A percentile compares a stretch with the other conserved stretches of the same genome.
Conservation (phyloP, 2,329 filamentous ascomycete species). For the Phoma herbarum region DNA sequence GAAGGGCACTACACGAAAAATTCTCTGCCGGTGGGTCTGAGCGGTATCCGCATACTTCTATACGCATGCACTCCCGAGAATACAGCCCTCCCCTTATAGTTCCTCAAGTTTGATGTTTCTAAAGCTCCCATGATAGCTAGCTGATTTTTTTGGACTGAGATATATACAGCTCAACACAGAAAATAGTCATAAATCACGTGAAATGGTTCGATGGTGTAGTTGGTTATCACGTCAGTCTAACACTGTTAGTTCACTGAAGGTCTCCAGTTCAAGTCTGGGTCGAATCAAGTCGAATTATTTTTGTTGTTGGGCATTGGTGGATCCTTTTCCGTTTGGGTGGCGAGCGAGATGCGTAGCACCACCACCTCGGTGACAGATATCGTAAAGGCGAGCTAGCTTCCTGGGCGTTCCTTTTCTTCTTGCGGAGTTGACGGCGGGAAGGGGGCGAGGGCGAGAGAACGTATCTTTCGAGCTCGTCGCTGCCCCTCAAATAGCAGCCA, state of each 20-base stretch:
- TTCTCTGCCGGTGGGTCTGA: too few species aligned
- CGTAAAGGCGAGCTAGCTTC: neutral
- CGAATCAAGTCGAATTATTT: conserved; percentile 23
- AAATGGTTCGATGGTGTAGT: conserved; percentile 51
- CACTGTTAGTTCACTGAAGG: conserved; percentile 36
- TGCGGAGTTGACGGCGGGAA: neutral
- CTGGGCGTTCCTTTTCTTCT: neutral
- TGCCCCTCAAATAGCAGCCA: neutral
- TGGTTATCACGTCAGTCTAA: conserved; percentile 59
- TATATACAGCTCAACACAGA: too few species aligned
- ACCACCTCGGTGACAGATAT: neutral
- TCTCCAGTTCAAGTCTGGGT: conserved; percentile 34
- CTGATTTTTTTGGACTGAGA: too few species aligned
- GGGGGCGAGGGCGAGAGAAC: too few species aligned
- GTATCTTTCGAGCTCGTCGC: too few species aligned
- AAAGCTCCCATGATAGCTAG: too few species aligned
- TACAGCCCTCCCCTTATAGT: too few species aligned
- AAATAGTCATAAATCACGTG: conserved; percentile 7
- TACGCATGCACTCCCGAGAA: too few species aligned
- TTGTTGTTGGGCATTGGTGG: neutral
- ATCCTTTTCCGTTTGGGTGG: neutral
- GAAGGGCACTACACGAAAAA: too few species aligned
- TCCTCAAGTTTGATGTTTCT: too few species aligned
- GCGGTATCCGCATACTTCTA: too few species aligned
- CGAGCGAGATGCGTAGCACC: neutral